Evolutionary conservation across 2,329 filamentous ascomycete genomes (phyloP).

Genomic region (Cladosporium sp.): DNA sequence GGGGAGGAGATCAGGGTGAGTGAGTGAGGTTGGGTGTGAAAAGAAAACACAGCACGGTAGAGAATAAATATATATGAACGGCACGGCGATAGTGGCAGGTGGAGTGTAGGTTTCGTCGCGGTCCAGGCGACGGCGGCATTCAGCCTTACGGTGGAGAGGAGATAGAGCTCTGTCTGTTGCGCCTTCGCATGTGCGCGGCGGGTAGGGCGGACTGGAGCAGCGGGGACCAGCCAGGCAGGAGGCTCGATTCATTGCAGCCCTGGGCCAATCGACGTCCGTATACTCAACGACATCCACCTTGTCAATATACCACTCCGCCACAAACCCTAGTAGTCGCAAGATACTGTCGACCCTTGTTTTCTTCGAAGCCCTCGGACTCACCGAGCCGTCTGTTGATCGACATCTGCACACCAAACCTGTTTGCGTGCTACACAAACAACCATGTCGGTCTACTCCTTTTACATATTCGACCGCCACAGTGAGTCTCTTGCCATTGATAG

Average conservation of each 20-base stretch:
- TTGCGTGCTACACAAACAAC: background rate
- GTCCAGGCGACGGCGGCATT: background rate
- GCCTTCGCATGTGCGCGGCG: background rate
- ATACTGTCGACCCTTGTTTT: background rate
- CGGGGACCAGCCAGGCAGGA: background rate
- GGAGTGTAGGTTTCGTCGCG: background rate
- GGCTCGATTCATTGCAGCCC: background rate
- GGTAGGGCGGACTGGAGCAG: background rate
- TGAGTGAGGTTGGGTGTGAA: background rate
- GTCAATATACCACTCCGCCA: background rate
- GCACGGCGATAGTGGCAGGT: background rate
- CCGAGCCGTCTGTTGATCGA: background rate
- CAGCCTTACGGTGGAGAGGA: background rate
- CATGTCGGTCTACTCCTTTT: constrained; percentile 97
- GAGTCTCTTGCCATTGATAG: constrained; percentile 38
- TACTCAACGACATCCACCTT: background rate
- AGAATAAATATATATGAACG: background rate
- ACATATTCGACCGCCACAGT: constrained; percentile 99
- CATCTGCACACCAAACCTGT: background rate
- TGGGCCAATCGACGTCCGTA: background rate
- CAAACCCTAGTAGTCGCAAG: background rate
- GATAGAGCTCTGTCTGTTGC: background rate
- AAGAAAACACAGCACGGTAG: background rate
- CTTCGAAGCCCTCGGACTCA: background rate
- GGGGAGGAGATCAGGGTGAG: background rate